These are phyloP conservation scores for Asterella californica DNA, from an alignment of 225 moss, liverwort and hornwort species.

Conservation along the genomic window DNA sequence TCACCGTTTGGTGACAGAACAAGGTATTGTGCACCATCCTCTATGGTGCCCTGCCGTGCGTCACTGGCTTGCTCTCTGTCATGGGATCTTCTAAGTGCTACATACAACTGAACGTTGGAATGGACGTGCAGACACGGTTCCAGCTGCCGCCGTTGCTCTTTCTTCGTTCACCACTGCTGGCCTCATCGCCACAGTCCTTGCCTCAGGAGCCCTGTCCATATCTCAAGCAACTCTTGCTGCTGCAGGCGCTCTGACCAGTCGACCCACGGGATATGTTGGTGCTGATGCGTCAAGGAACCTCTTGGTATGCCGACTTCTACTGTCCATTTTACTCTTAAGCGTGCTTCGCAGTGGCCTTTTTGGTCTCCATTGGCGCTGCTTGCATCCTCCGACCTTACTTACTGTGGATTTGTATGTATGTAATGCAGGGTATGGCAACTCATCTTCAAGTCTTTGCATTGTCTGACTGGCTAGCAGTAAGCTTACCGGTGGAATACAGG, in stretches of 20 bases:
- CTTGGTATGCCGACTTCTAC: constrained; percentile 42
- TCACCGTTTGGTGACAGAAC: not conserved
- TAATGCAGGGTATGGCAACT: constrained; percentile 78
- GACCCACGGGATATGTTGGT: constrained; percentile 50
- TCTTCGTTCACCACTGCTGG: constrained; percentile 90
- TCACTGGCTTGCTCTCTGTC: not conserved
- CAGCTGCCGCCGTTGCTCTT: constrained; percentile 63
- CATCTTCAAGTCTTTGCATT: constrained; percentile 92
- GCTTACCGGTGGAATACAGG: constrained; percentile 75
- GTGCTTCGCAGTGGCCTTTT: not conserved
- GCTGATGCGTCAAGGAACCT: constrained; percentile 87
- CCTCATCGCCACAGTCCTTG: constrained; percentile 72
- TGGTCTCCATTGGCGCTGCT: not conserved
- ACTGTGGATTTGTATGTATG: not conserved
- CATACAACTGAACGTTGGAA: too few species aligned
- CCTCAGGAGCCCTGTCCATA: constrained; percentile 79
- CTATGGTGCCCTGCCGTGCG: not conserved
- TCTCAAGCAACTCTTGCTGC: constrained; percentile 77
- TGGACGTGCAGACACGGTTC: constrained; percentile 52
- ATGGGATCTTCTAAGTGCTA: too few species aligned
- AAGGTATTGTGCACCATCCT: not conserved
- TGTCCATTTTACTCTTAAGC: not conserved
- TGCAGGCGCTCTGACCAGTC: constrained; percentile 58
- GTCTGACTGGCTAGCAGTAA: constrained; percentile 70
- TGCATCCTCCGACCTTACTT: not conserved